Conservation (phyloP, 2,329 filamentous ascomycete species). For the Aspergillus fumigatus region DNA sequence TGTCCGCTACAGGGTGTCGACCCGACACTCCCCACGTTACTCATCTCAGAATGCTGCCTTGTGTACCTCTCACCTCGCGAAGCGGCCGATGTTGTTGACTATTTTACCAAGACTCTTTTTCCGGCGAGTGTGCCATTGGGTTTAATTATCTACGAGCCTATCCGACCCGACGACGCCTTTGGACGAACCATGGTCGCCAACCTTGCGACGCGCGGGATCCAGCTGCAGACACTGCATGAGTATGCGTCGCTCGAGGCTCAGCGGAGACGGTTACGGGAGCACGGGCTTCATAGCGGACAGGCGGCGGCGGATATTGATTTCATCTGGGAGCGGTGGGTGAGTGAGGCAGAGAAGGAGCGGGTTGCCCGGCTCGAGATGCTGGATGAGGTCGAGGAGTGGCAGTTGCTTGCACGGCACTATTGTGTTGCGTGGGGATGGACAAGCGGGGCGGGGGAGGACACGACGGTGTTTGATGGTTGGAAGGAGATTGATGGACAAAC, state of each 20-base stretch:
- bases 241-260: constrained; percentile 69
- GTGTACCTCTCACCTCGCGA: constrained; percentile 72
- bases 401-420: constrained; percentile 81
- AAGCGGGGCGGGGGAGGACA: constrained; percentile 36
- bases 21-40: constrained; percentile 65
- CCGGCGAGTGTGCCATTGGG: constrained; percentile 47
- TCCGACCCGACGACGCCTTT: constrained; percentile 78
- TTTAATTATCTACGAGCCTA: constrained; percentile 82
- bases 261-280: constrained; percentile 57
- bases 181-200: constrained; percentile 91
- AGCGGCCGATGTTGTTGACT: constrained; percentile 60
- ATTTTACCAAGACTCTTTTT: constrained; percentile 56
- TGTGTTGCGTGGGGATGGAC: constrained; percentile 83
- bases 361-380: constrained; percentile 78
- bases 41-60: constrained; percentile 93
- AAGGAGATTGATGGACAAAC: constrained; percentile 27
- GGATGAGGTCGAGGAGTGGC: constrained; percentile 95
- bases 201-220: constrained; percentile 73
- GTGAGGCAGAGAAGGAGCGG: constrained; percentile 66
- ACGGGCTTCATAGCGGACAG: constrained; percentile 60
- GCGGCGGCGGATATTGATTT: constrained; percentile 58
- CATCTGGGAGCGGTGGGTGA: constrained; percentile 77
- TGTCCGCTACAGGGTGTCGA: constrained; percentile 45
- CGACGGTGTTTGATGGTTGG: constrained; percentile 34
- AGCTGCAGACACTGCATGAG: constrained; percentile 72